Evolutionary conservation across 106 monocot species (phyloP).

Genomic region (Allium fistulosum): DNA sequence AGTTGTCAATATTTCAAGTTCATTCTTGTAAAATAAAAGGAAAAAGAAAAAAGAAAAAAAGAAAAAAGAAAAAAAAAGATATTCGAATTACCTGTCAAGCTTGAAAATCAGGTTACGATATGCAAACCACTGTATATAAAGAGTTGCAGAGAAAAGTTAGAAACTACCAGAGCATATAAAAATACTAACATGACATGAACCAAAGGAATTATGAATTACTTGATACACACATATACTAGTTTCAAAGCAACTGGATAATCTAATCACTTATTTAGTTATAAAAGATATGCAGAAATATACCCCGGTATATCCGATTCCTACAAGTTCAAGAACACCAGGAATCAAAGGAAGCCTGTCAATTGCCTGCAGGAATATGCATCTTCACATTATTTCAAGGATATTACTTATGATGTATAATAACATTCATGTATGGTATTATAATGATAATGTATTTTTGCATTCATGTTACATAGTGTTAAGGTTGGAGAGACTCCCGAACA

Average conservation of each 20-base stretch:
- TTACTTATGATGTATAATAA: not conserved
- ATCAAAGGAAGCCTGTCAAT: slow-evolving; percentile 92
- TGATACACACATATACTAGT: not conserved
- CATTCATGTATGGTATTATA: not conserved
- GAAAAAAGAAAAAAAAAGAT: not conserved
- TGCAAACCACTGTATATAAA: slow-evolving; percentile 68
- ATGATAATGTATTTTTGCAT: not conserved
- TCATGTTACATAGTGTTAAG: slow-evolving; percentile 9
- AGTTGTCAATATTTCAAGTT: not conserved
- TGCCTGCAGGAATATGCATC: slow-evolving; percentile 42
- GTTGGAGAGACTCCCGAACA: slow-evolving; percentile 11
- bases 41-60: not conserved
- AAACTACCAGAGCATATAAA: not conserved
- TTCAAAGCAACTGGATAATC: not conserved
- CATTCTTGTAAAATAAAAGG: not conserved
- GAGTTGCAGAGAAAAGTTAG: not conserved
- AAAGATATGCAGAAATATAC: slow-evolving; percentile 25
- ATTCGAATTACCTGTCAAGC: slow-evolving; percentile 45
- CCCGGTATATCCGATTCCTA: slow-evolving; percentile 92
- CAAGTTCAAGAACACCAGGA: slow-evolving; percentile 78
- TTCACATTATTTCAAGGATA: not conserved
- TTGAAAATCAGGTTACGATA: slow-evolving; percentile 59
- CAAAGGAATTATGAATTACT: not conserved
- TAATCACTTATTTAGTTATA: not conserved
- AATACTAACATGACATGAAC: not conserved